Evolutionary conservation across 2,329 filamentous ascomycete genomes (phyloP), one percentile per base, ranked within the genome.

Genomic region (Cryphonectria parasitica): DNA sequence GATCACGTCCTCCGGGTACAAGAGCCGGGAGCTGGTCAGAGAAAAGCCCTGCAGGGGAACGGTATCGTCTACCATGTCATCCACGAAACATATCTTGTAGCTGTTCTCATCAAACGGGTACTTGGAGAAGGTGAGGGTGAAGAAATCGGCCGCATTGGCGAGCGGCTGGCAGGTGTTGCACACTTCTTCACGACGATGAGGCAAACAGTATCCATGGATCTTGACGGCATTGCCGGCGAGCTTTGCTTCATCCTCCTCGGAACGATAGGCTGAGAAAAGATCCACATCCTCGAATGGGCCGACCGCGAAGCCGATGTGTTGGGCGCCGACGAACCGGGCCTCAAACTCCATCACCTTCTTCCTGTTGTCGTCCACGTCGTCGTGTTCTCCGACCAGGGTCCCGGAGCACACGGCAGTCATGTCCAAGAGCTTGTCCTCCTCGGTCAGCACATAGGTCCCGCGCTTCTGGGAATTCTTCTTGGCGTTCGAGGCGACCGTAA

Each of bases 231-330:
- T 97, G 74, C 92, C 90, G 3, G 94, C 94, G 68, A 99, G 88
- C 78, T 95, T 94, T 75, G 97, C 94, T 77, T 98, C 95, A 74
- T 97, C 93, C 75, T 97, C 94, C 73, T 94, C 93, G 62, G 95
- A 93, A 66, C 97, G 90, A 76, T 93, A 97, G 75, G 95, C 92
- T 2, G 93, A 92, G 73, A 85, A 89, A 6, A 99, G 85, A 77
- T 98, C 93, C 67, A 98, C 91, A 75, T 95, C 92, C 80, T 98
- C 94, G 78, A 99, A 99, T 0, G 97, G 96, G 0, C 97, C 96
- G 69, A 98, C 89, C 2, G 94, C 93, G 79, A 99, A 97, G 5
- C 95, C 95, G 74, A 99, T 90, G 78, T 98, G 95, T 73, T 95
- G 92, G 1, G 95, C 91, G 0, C 94, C 89, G 66, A 92, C 89